Conservation (phyloP, 2,329 filamentous ascomycete genomes). For the Xylaria sp. region DNA sequence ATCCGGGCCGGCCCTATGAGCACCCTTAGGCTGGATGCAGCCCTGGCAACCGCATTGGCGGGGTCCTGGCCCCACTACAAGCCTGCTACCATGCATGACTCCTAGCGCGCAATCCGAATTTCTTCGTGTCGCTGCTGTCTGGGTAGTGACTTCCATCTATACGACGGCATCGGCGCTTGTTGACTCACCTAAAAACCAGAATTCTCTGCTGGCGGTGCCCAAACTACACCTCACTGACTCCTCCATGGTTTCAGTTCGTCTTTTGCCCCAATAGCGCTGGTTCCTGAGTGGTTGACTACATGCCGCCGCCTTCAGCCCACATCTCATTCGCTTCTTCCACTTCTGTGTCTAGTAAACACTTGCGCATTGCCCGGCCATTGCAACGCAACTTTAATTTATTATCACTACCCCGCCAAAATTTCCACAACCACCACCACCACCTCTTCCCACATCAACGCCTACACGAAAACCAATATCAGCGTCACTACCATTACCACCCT, state of each 20-base stretch:
- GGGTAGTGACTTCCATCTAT: no score
- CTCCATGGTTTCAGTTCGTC: not conserved
- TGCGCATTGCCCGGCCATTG: constrained; percentile 29
- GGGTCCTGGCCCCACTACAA: constrained; percentile 10
- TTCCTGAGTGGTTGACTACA: constrained; percentile 31
- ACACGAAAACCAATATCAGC: not conserved
- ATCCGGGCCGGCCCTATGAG: constrained; percentile 9
- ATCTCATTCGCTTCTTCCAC: constrained; percentile 31
- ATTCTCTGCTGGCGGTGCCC: not conserved
- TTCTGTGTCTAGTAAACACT: constrained; percentile 10
- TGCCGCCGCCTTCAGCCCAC: constrained; percentile 20
- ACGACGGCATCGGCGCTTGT: constrained; percentile 34
- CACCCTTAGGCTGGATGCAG: not conserved
- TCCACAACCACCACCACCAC: not conserved
- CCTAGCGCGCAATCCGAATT: constrained; percentile 5
- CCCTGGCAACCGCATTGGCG: constrained; percentile 4
- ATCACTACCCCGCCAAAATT: constrained; percentile 36
- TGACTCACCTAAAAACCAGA: constrained; percentile 33
- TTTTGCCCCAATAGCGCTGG: not conserved
- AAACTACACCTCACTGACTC: not conserved
- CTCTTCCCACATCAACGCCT: not conserved
- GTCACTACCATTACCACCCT: not conserved
- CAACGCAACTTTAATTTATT: constrained; percentile 33
- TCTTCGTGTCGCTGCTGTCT: no score
- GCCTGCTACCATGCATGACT: not conserved